Percentiles rank a stretch among this genome's conserved stretches.
phyloP scores from a whole-genome alignment of 2,329 filamentous ascomycete genomes.

The Aaosphaeria arxii region DNA sequence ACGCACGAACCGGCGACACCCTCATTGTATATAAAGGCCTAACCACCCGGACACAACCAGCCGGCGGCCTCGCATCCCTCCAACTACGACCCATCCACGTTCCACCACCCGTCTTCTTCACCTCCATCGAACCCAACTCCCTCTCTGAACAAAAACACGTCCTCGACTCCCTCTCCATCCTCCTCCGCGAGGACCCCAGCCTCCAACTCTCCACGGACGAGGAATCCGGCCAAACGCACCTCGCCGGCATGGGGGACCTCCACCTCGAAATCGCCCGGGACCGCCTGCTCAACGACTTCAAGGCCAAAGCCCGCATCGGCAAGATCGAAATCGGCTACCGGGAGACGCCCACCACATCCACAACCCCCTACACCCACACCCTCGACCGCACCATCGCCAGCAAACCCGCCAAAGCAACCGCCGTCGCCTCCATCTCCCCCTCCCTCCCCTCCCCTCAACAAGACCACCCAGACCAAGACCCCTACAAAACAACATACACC shows the following conservation, averaged over 20 bases:
- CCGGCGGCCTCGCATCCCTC: slow-evolving; percentile 66
- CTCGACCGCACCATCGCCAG: slow-evolving; percentile 81
- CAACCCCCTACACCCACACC: slow-evolving; percentile 56
- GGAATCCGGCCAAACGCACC: slow-evolving; percentile 87
- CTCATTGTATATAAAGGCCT: slow-evolving; percentile 69
- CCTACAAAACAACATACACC: slow-evolving; percentile 25
- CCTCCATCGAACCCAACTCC: slow-evolving; percentile 82
- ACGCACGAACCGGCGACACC: slow-evolving; percentile 91
- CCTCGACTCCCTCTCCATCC: slow-evolving; percentile 69
- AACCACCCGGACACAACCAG: slow-evolving; percentile 60
- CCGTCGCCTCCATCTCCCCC: slow-evolving; percentile 66
- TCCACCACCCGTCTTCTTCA: slow-evolving; percentile 92
- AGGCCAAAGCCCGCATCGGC: slow-evolving; percentile 80
- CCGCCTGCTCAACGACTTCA: slow-evolving; percentile 83
- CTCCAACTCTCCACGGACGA: slow-evolving; percentile 80
- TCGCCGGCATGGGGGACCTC: slow-evolving; percentile 94
- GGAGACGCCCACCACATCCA: slow-evolving; percentile 66
- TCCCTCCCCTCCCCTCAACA: slow-evolving; percentile 25
- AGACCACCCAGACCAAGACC: slow-evolving; percentile 21
- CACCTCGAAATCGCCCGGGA: slow-evolving; percentile 92
- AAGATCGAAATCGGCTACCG: slow-evolving; percentile 94
- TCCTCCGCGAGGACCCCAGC: slow-evolving; percentile 90
- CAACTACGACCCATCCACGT: slow-evolving; percentile 86
- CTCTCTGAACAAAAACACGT: slow-evolving; percentile 77
- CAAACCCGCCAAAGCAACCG: slow-evolving; percentile 74